Evolutionary conservation across 2,329 filamentous ascomycete genomes (phyloP).

Genomic region (Paraconiothyrium sp.): DNA sequence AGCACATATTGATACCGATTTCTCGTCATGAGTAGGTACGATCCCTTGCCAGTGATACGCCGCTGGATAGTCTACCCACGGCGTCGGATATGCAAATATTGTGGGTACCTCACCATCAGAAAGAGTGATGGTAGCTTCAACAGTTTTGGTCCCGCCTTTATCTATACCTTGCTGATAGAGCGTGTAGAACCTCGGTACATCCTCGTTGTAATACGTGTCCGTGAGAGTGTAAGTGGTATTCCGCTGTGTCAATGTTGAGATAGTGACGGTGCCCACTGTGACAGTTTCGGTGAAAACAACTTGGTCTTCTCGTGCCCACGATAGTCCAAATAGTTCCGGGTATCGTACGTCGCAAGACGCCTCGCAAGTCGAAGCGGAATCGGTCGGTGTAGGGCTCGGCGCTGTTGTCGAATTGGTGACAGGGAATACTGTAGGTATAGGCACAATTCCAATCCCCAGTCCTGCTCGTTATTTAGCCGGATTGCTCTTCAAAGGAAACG

Average conservation of each 20-base stretch:
- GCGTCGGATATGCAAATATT: slow-evolving; percentile 27
- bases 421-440: slow-evolving; percentile 7
- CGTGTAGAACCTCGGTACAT: slow-evolving; percentile 20
- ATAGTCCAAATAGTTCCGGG: slow-evolving; percentile 19
- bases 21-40: slow-evolving; percentile 25
- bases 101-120: slow-evolving; percentile 13
- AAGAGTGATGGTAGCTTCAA: slow-evolving; percentile 17
- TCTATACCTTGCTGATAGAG: slow-evolving; percentile 18
- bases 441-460: slow-evolving; percentile 13
- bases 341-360: slow-evolving; percentile 18
- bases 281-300: slow-evolving; percentile 28
- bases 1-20: slow-evolving; percentile 18
- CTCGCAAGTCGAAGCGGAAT: slow-evolving; percentile 9
- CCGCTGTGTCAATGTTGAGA: slow-evolving; percentile 10
- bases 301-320: slow-evolving; percentile 29
- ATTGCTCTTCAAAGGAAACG: not conserved
- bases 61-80: slow-evolving; percentile 26
- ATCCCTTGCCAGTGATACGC: slow-evolving; percentile 31
- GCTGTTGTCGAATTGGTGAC: slow-evolving; percentile 9
- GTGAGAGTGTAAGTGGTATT: slow-evolving; percentile 11
- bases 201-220: slow-evolving; percentile 8
- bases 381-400: slow-evolving; percentile 15
- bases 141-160: slow-evolving; percentile 18
- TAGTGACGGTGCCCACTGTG: slow-evolving; percentile 27
- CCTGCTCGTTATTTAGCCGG: slow-evolving; percentile 13